Conservation (phyloP, 768 basidiomycete species). For the Cystobasidium tubakii region DNA sequence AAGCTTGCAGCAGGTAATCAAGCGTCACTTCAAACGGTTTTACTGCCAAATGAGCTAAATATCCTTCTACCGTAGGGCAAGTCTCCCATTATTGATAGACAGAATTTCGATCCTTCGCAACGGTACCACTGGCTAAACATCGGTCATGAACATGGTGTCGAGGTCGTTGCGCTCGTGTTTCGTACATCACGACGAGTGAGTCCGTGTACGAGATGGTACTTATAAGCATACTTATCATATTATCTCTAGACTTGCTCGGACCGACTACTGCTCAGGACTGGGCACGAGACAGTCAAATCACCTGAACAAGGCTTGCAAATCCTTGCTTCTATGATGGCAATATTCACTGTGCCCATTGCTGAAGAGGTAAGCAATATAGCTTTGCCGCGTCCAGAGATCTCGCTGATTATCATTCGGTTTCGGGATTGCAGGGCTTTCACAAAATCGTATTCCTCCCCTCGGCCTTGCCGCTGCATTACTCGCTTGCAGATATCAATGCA, state of each 20-base stretch:
- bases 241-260: slow-evolving; percentile 32
- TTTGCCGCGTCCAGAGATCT: not conserved
- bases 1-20: slow-evolving; percentile 12
- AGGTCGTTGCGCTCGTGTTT: slow-evolving; percentile 36
- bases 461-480: slow-evolving; percentile 26
- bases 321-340: slow-evolving; percentile 19
- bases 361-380: slow-evolving; percentile 17
- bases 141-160: slow-evolving; percentile 3
- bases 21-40: not conserved
- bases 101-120: slow-evolving; percentile 36
- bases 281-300: slow-evolving; percentile 36
- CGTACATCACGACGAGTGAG: slow-evolving; percentile 6
- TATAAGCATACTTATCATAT: not conserved
- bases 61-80: no score
- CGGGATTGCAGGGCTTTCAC: slow-evolving; percentile 33
- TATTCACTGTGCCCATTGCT: not conserved
- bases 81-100: slow-evolving; percentile 35
- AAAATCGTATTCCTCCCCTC: slow-evolving; percentile 27
- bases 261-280: slow-evolving; percentile 1
- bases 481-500: slow-evolving; percentile 17
- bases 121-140: slow-evolving; percentile 26
- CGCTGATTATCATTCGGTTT: not conserved
- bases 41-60: no score
- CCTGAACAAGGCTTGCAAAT: slow-evolving; percentile 31
- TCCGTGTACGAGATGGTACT: no score